phyloP scores from a whole-genome alignment of 805 yeast species.

The Starmera caribaea region DNA sequence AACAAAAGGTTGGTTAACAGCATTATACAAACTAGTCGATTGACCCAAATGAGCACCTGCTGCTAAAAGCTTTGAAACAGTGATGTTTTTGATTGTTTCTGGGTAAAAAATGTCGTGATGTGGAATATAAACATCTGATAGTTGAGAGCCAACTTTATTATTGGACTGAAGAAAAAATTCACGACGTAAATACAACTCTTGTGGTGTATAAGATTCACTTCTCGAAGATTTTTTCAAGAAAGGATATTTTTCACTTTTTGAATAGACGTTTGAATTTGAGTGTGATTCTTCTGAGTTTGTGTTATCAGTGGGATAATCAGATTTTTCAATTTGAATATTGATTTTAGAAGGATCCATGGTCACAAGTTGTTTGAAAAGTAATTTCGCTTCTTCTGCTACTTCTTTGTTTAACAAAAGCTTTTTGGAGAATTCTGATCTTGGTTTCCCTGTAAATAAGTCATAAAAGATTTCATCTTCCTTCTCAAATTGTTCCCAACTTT shows the following conservation, averaged over 20 bases:
- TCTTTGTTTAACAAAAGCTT: constrained; percentile 11
- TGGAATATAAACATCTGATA: constrained; percentile 59
- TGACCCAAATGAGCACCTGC: constrained; percentile 96
- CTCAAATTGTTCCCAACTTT: not conserved
- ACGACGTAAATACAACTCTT: constrained; percentile 72
- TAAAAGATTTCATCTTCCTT: constrained; percentile 3
- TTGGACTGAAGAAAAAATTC: constrained; percentile 46
- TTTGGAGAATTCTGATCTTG: constrained; percentile 8
- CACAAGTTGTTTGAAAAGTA: constrained; percentile 12
- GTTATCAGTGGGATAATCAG: not conserved
- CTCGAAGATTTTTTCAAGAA: constrained; percentile 50
- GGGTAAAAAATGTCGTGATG: constrained; percentile 58
- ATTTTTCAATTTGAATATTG: not conserved
- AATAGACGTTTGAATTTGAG: constrained; percentile 1
- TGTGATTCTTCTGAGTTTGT: constrained; percentile 4
- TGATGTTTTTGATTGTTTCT: constrained; percentile 41
- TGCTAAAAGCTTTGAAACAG: constrained; percentile 67
- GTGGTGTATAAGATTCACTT: constrained; percentile 59
- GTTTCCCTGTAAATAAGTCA: constrained; percentile 14
- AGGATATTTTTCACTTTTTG: constrained; percentile 35
- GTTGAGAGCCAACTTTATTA: constrained; percentile 53
- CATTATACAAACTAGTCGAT: constrained; percentile 67
- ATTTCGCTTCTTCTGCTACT: constrained; percentile 11
- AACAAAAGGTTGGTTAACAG: constrained; percentile 75
- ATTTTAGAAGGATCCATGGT: constrained; percentile 8